Base-by-base conservation (phyloP, 495 filamentous ascomycete genomes). In the Baudoinia panamericana region DNA sequence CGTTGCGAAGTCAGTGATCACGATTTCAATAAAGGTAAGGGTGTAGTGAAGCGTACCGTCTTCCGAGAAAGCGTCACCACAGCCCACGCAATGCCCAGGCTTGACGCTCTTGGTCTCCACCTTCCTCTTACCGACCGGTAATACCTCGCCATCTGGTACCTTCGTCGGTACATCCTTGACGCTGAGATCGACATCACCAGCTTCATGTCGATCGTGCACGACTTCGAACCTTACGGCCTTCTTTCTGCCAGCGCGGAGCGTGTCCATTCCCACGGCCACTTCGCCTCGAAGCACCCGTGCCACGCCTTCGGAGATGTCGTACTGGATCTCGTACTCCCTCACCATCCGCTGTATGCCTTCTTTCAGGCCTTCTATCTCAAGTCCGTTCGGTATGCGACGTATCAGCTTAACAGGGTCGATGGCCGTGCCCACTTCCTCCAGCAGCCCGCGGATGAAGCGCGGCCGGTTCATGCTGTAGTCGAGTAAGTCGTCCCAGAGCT, bases 381-480 rank as follows among this genome's bases (percentile, higher is more conserved):
- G 61, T 0, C 90, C 86, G 53, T 84, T 82, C 0, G 90, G 90
- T 32, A 97, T 96, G 0, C 86, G 76, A 9, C 82, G 71, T 5
- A 97, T 85, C 5, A 97, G 71, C 7, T 78, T 81, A 43, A 94
- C 80, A 0, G 88, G 88, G 50, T 94, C 76, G 36, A 96, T 87
- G 3, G 83, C 72, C 3, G 86, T 94, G 10, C 92, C 90, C 4
- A 92, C 87, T 59, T 95, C 84, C 47, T 94, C 84, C 2, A 97
- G 72, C 6, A 97, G 65, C 2, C 82, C 92, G 13, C 84, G 77
- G 41, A 97, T 94, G 63, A 97, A 97, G 11, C 71, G 71, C 0
- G 90, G 90, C 49, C 93, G 93, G 59, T 93, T 84, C 92, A 97
- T 96, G 17, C 75, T 80, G 63, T 95, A 95, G 43, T 86, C 73